Conservation (phyloP, 1,139 yeast genomes). For the Candida smagusa region DNA sequence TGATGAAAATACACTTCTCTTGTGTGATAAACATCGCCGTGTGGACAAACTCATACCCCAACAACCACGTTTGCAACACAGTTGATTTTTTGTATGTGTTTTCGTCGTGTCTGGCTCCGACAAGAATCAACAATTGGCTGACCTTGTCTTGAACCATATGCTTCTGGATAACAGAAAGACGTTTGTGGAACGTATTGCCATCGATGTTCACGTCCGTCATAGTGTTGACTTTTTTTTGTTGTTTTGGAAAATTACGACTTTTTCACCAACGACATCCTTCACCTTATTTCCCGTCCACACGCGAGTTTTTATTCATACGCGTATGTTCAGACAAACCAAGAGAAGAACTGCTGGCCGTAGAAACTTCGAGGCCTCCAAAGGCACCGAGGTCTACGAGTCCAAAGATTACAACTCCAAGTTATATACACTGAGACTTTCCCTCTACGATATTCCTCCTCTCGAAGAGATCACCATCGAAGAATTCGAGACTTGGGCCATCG, state of each 20-base stretch:
- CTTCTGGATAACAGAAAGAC: conserved; percentile 41
- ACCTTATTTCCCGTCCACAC: neutral
- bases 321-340: conserved; percentile 73
- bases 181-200: conserved; percentile 34
- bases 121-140: conserved; percentile 55
- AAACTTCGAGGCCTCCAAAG: conserved; percentile 49
- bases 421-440: conserved; percentile 45
- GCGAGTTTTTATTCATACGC: conserved; percentile 1
- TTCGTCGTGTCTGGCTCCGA: conserved; percentile 83
- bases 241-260: neutral
- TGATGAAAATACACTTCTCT: conserved; percentile 61
- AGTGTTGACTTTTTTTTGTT: conserved; percentile 1
- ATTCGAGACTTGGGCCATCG: conserved; percentile 95
- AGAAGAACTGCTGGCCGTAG: conserved; percentile 74
- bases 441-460: conserved; percentile 73
- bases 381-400: conserved; percentile 35
- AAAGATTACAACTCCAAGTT: conserved; percentile 9
- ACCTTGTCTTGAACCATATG: conserved; percentile 40
- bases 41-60: conserved; percentile 94
- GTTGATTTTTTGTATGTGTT: conserved; percentile 91
- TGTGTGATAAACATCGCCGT: conserved; percentile 70
- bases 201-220: conserved; percentile 40
- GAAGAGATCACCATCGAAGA: conserved; percentile 87
- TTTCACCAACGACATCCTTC: no score
- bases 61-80: conserved; percentile 84